phyloP scores from a whole-genome alignment of 1,284 basidiomycete genomes.

The Microbotryum lychnidis-dioicae region DNA sequence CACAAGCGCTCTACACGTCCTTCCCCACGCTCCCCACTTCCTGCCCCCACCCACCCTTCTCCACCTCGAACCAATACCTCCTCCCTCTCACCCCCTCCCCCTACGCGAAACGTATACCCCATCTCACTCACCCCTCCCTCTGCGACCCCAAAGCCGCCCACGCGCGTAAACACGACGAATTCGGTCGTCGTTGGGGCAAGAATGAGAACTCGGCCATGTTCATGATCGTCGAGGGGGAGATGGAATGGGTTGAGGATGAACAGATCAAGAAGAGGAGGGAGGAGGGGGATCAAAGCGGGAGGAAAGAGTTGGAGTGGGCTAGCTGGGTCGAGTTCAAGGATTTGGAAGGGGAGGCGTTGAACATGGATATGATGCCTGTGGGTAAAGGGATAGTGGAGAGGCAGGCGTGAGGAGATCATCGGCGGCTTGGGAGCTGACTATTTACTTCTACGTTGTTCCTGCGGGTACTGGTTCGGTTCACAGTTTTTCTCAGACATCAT shows the following conservation, averaged over 20 bases:
- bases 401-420: too few relatives aligned
- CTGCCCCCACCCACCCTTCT: not conserved
- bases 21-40: not conserved
- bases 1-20: conserved; percentile 1
- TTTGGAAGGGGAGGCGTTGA: not conserved
- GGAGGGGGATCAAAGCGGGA: not conserved
- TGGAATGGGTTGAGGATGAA: conserved; percentile 5
- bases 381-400: not conserved
- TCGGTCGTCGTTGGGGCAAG: not conserved
- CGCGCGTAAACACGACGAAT: not conserved
- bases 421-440: not conserved
- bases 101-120: conserved; percentile 1
- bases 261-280: not conserved
- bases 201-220: not conserved
- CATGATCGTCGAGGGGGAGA: not conserved
- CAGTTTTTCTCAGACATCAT: conserved; percentile 8
- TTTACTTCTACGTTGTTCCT: not conserved
- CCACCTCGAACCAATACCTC: conserved; percentile 2
- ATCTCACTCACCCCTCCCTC: conserved; percentile 5
- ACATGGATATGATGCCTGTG: not conserved
- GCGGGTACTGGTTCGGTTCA: too few relatives aligned
- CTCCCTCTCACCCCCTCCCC: not conserved
- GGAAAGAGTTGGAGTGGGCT: conserved; percentile 2
- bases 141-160: not conserved
- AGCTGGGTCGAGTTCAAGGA: conserved; percentile 1